Conservation (phyloP, 495 filamentous ascomycete genomes). For the Elaphomyces granulatus region DNA sequence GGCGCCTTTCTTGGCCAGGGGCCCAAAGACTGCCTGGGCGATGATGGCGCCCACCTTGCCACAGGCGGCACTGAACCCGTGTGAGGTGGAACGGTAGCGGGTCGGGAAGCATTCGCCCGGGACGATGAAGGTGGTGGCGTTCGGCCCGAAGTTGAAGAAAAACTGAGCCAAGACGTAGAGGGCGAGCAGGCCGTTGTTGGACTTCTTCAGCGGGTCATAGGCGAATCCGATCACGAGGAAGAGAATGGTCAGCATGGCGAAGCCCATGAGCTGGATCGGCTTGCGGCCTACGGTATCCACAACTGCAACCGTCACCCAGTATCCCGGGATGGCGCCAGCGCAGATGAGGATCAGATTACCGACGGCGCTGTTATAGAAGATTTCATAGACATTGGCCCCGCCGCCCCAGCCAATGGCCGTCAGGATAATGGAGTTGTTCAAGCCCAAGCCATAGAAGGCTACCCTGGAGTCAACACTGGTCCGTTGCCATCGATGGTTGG, state of each 20-base stretch:
- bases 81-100: slow-evolving; percentile 67
- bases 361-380: slow-evolving; percentile 54
- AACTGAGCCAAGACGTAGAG: slow-evolving; percentile 73
- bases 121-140: slow-evolving; percentile 80
- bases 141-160: slow-evolving; percentile 81
- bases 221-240: slow-evolving; percentile 64
- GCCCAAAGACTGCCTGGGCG: slow-evolving; percentile 34
- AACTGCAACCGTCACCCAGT: slow-evolving; percentile 58
- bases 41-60: slow-evolving; percentile 70
- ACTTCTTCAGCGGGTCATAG: slow-evolving; percentile 39
- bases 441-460: slow-evolving; percentile 66
- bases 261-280: slow-evolving; percentile 65
- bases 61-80: slow-evolving; percentile 69
- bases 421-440: slow-evolving; percentile 61
- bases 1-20: slow-evolving; percentile 28
- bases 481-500: too few species aligned
- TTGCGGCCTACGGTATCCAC: slow-evolving; percentile 64
- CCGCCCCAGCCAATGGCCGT: slow-evolving; percentile 51
- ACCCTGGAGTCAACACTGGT: too few species aligned
- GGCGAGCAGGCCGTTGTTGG: slow-evolving; percentile 42
- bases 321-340: slow-evolving; percentile 63
- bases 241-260: slow-evolving; percentile 57
- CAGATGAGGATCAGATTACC: slow-evolving; percentile 63
- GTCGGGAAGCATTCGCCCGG: slow-evolving; percentile 87
- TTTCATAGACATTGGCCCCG: slow-evolving; percentile 42